Base-by-base conservation (phyloP, 2,329 filamentous ascomycete genomes). In the Colletotrichum higginsianum region DNA sequence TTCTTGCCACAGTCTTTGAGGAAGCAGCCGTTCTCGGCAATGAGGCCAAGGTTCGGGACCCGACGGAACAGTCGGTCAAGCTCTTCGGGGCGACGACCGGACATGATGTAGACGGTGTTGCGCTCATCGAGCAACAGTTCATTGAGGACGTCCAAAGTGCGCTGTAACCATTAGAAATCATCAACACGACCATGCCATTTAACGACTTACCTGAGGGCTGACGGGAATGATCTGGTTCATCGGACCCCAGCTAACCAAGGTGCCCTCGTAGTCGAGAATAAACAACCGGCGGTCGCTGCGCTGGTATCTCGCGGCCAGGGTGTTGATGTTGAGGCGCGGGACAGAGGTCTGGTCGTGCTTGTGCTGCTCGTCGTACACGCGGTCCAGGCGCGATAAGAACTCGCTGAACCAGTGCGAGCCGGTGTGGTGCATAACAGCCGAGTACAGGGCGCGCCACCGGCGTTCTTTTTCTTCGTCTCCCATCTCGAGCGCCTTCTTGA, bases 11-110 rank as follows among this genome's bases (percentile, higher is more conserved):
- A 90, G 74, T 94, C 89, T 76, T 93, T 94, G 68, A 98, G 85
- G 82, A 97, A 98, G 80, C 94, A 97, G 2, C 96, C 96, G 75
- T 98, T 98, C 83, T 98, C 96, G 0, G 96, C 96, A 74, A 98
- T 97, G 5, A 98, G 86, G 3, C 96, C 96, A 3, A 98, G 85
- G 72, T 93, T 92, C 6, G 94, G 93, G 1, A 98, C 92, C 30
- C 93, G 90, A 63, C 92, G 91, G 86, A 98, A 98, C 1, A 97
- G 86, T 5, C 92, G 90, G 75, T 98, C 94, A 44, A 98, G 90
- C 77, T 98, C 95, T 76, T 97, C 94, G 0, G 95, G 94, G 75
- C 92, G 93, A 44, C 94, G 91, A 11, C 94, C 92, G 66, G 94
- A 98, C 94, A 98, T 98, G 75, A 98, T 91, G 77, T 98, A 98